Conservation (phyloP, 1,284 basidiomycete genomes). For the Ganoderma leucocontextum region DNA sequence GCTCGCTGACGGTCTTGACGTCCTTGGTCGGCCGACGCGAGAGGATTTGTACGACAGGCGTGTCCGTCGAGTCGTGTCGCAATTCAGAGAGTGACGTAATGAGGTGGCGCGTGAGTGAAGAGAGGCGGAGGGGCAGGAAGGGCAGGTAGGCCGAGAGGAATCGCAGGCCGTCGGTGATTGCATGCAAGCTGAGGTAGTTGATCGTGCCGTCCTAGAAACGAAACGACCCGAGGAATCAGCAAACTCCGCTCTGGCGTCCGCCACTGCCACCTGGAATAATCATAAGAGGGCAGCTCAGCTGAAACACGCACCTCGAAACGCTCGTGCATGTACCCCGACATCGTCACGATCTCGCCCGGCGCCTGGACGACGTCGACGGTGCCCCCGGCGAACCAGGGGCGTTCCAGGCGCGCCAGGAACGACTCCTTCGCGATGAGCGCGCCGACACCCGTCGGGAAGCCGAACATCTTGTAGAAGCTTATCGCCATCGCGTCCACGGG, state of each 20-base stretch:
- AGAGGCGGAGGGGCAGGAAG: conserved; percentile 76
- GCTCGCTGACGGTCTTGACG: conserved; percentile 67
- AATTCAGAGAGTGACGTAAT: conserved; percentile 60
- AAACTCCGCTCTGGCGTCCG: neutral
- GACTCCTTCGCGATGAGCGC: conserved; percentile 78
- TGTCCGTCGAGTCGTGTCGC: conserved; percentile 63
- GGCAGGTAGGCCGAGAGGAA: conserved; percentile 80
- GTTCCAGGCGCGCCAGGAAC: conserved; percentile 64
- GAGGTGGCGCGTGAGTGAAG: conserved; percentile 64
- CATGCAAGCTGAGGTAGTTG: conserved; percentile 78
- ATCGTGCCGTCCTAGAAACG: conserved; percentile 80
- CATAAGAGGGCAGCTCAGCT: neutral
- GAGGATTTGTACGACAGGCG: conserved; percentile 70
- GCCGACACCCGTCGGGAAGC: conserved; percentile 86
- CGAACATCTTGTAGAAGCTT: conserved; percentile 91
- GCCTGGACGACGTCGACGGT: conserved; percentile 85
- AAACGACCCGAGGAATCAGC: conserved; percentile 2
- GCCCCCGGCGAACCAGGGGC: conserved; percentile 88
- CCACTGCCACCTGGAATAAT: neutral
- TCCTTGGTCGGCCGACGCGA: conserved; percentile 60
- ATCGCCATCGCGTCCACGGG: conserved; percentile 83
- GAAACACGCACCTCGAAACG: conserved; percentile 71
- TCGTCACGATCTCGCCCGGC: conserved; percentile 72
- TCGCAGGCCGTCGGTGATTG: conserved; percentile 77
- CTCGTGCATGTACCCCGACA: conserved; percentile 66